phyloP scores from a whole-genome alignment of 2,329 filamentous ascomycete genomes.

The Pseudogymnoascus sp. region DNA sequence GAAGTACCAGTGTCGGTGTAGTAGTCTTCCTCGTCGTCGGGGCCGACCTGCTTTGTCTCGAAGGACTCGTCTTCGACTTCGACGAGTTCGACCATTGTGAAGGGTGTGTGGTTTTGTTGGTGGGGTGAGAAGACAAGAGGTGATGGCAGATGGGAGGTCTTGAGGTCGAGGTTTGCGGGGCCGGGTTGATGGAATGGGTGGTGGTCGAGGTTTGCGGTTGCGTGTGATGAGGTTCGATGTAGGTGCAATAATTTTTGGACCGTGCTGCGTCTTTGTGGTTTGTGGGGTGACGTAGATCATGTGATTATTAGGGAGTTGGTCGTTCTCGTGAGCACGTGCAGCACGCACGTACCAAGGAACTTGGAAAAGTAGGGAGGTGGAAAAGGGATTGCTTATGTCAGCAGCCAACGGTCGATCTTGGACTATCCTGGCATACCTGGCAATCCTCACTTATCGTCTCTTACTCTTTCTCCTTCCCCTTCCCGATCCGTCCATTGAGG shows the following conservation, averaged over 20 bases:
- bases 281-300: constrained; percentile 1
- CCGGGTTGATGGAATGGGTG: background rate
- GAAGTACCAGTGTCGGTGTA: constrained; percentile 81
- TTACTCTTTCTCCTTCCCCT: background rate
- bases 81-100: constrained; percentile 87
- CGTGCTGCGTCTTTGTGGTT: background rate
- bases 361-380: constrained; percentile 10
- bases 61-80: constrained; percentile 98
- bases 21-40: constrained; percentile 71
- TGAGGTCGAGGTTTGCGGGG: background rate
- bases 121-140: background rate
- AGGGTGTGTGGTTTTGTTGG: background rate
- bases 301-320: background rate
- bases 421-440: background rate
- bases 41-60: constrained; percentile 58
- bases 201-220: background rate
- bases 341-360: background rate
- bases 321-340: background rate
- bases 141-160: background rate
- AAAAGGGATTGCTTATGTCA: constrained; percentile 12
- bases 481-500: background rate
- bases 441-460: background rate
- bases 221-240: constrained; percentile 4
- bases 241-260: constrained; percentile 6
- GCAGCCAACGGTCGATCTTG: background rate